Percentiles rank a stretch among this genome's conserved stretches.
Evolutionary conservation across 441 rosid genomes (phyloP).

Genomic region (Erysimum pusillum): DNA sequence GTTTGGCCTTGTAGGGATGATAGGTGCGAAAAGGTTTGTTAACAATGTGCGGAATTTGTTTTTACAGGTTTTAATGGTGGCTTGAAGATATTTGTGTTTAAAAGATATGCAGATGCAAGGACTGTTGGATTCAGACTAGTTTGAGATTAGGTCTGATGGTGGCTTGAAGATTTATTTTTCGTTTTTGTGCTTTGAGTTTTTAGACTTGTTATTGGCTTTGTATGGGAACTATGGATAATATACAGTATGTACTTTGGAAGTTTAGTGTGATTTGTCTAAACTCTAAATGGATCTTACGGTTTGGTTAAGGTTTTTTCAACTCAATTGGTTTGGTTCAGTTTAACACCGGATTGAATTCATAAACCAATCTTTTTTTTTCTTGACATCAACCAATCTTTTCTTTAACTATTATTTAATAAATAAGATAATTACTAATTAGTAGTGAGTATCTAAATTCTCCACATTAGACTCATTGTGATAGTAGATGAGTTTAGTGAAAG

Average conservation of each 20-base stretch:
- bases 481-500: no score
- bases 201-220: neutral
- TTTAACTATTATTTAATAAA: no score
- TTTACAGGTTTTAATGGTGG: conserved; percentile 26
- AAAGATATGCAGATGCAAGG: conserved; percentile 15
- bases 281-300: neutral
- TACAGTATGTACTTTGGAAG: neutral
- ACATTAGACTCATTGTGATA: no score
- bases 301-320: neutral
- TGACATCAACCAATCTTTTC: no score
- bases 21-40: conserved; percentile 10
- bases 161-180: neutral
- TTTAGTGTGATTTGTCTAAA: neutral
- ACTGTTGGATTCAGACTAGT: neutral
- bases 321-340: neutral
- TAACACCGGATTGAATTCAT: neutral
- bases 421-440: no score
- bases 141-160: neutral
- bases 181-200: neutral
- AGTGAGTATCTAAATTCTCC: no score
- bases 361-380: neutral
- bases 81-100: conserved; percentile 22
- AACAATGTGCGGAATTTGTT: conserved; percentile 9
- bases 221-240: neutral
- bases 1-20: conserved; percentile 8